A percentile compares a stretch with the other conserved stretches of the same genome.
phyloP scores from a whole-genome alignment of 2,329 filamentous ascomycete species.

The Alternaria alternata region DNA sequence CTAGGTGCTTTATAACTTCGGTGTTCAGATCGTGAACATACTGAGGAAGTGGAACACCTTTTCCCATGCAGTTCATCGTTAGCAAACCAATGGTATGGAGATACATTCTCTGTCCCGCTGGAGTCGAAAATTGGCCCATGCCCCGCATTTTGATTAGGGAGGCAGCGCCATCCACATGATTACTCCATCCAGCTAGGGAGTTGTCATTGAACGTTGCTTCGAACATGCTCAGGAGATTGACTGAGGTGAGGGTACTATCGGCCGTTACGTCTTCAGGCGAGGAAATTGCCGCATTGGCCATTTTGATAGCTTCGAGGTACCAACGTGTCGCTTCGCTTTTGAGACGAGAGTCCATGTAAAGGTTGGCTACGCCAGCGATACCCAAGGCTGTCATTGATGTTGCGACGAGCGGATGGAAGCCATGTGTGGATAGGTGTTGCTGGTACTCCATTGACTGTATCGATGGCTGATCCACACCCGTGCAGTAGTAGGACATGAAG shows the following conservation, averaged over 20 bases:
- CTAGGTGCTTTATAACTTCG: slow-evolving; percentile 31
- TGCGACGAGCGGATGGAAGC: slow-evolving; percentile 44
- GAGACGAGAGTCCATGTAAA: slow-evolving; percentile 35
- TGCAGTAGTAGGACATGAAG: slow-evolving; percentile 42
- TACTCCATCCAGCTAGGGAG: slow-evolving; percentile 42
- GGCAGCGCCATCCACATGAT: slow-evolving; percentile 48
- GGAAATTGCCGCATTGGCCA: slow-evolving; percentile 43
- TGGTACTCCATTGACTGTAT: slow-evolving; percentile 32
- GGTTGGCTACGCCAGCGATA: slow-evolving; percentile 42
- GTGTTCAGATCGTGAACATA: slow-evolving; percentile 37
- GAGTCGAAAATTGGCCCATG: slow-evolving; percentile 35
- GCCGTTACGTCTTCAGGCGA: slow-evolving; percentile 36
- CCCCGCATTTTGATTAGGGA: slow-evolving; percentile 46
- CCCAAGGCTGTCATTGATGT: slow-evolving; percentile 48
- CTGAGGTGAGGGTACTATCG: slow-evolving; percentile 44
- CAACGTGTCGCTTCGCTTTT: slow-evolving; percentile 40
- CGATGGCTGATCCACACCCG: slow-evolving; percentile 40
- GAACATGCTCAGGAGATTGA: slow-evolving; percentile 39
- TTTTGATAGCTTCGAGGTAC: slow-evolving; percentile 43
- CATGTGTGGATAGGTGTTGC: slow-evolving; percentile 37
- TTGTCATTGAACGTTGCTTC: slow-evolving; percentile 45
- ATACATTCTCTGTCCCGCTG: slow-evolving; percentile 44
- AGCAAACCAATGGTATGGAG: slow-evolving; percentile 39
- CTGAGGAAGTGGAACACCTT: slow-evolving; percentile 30
- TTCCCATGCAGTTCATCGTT: slow-evolving; percentile 42